A percentile compares a stretch with the other conserved stretches of the same genome.
phyloP scores from a whole-genome alignment of 305 asterid species.

The Petunia hybrid region DNA sequence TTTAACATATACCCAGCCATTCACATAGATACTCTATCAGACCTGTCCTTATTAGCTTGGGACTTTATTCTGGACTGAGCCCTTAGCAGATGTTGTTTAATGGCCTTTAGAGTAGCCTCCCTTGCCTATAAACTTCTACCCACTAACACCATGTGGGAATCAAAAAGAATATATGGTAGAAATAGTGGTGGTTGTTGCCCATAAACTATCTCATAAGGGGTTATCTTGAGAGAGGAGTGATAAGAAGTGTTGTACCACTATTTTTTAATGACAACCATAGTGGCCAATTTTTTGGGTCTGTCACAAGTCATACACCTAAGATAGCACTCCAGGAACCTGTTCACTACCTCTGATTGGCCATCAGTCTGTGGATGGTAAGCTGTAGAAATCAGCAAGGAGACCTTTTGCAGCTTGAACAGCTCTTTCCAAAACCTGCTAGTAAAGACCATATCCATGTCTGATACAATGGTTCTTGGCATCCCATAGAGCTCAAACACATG shows the following conservation, averaged over 20 bases:
- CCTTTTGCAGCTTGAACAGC: not conserved
- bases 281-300: not conserved
- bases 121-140: too few relatives aligned
- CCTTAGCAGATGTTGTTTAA: not conserved
- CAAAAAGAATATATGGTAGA: too few relatives aligned
- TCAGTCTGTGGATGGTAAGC: conserved; percentile 14
- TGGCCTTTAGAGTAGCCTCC: not conserved
- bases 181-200: not conserved
- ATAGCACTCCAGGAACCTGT: not conserved
- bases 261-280: not conserved
- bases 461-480: not conserved
- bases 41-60: not conserved
- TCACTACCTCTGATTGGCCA: not conserved
- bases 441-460: not conserved
- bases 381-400: not conserved
- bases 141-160: too few relatives aligned
- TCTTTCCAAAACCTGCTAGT: not conserved
- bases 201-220: not conserved
- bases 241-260: conserved; percentile 23
- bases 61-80: not conserved
- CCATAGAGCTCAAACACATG: not conserved
- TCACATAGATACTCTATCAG: not conserved
- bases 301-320: not conserved
- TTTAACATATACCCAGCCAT: not conserved
- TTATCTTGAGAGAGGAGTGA: not conserved